Conservation (phyloP, 2,329 filamentous ascomycete genomes). For the Zymoseptoria ardabiliae region DNA sequence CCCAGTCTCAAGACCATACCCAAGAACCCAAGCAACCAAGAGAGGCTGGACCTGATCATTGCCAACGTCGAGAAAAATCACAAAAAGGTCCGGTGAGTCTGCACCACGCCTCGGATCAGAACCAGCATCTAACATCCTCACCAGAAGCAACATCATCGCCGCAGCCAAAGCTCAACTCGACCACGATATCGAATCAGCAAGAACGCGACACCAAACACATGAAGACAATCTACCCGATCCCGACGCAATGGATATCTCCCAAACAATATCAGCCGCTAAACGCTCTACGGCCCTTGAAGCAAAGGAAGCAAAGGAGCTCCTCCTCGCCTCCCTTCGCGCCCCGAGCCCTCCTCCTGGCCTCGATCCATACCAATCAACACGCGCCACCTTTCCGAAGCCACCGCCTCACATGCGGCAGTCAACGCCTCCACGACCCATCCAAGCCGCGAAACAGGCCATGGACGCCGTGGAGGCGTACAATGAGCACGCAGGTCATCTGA, state of each 20-base stretch:
- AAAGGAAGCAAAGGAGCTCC: slow-evolving; percentile 1
- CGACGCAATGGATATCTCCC: slow-evolving; percentile 1
- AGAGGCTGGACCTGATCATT: slow-evolving; percentile 18
- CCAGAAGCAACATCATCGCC: slow-evolving; percentile 12
- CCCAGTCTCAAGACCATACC: slow-evolving; percentile 11
- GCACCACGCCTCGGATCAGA: background rate
- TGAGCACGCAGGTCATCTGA: slow-evolving; percentile 7
- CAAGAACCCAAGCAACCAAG: slow-evolving; percentile 12
- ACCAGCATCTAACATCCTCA: background rate
- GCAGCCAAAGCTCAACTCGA: slow-evolving; percentile 7
- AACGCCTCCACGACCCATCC: slow-evolving; percentile 7
- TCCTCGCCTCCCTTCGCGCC: slow-evolving; percentile 13
- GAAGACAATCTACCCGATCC: background rate
- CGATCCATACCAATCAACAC: background rate
- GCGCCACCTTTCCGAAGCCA: background rate
- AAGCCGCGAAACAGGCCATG: slow-evolving; percentile 9
- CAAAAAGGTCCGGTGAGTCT: slow-evolving; percentile 9
- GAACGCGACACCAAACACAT: background rate
- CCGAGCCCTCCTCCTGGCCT: background rate
- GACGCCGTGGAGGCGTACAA: slow-evolving; percentile 17
- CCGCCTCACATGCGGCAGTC: slow-evolving; percentile 8
- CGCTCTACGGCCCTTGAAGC: background rate
- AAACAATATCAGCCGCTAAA: background rate
- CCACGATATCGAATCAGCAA: background rate
- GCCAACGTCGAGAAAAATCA: slow-evolving; percentile 20